These are phyloP conservation scores for Sclerotinia spermophila DNA, from an alignment of 2,329 filamentous ascomycete genomes.

Conservation along the genomic window DNA sequence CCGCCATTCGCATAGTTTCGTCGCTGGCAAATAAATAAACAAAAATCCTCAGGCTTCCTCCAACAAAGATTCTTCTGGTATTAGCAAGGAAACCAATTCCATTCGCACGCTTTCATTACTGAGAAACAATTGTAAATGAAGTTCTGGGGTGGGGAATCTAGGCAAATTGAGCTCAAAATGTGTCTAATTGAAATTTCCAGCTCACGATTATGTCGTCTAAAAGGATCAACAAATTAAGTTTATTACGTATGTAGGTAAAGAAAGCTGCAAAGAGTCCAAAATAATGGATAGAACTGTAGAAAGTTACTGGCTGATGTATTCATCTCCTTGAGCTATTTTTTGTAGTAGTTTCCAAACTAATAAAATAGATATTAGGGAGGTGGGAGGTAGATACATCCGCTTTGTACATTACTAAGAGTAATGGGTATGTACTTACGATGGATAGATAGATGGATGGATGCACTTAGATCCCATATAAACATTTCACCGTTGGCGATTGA, in stretches of 20 bases:
- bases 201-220: conserved; percentile 3
- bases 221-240: background rate
- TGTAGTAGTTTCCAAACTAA: background rate
- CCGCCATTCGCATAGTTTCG: conserved; percentile 14
- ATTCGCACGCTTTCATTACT: conserved; percentile 17
- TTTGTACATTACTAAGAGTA: background rate
- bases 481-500: background rate
- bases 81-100: conserved; percentile 13
- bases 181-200: conserved; percentile 16
- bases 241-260: background rate
- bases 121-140: conserved; percentile 5
- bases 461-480: too few species aligned
- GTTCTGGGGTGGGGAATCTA: conserved; percentile 11
- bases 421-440: background rate
- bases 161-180: conserved; percentile 12
- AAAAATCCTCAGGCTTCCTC: background rate
- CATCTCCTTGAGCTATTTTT: background rate
- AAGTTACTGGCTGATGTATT: background rate
- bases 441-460: too few species aligned
- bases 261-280: background rate
- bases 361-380: background rate
- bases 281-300: background rate
- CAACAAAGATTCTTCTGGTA: conserved; percentile 13
- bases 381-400: background rate
- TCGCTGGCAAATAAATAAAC: background rate